Evolutionary conservation across 2,329 filamentous ascomycete species (phyloP).

Genomic region (Zymoseptoria passerinii): DNA sequence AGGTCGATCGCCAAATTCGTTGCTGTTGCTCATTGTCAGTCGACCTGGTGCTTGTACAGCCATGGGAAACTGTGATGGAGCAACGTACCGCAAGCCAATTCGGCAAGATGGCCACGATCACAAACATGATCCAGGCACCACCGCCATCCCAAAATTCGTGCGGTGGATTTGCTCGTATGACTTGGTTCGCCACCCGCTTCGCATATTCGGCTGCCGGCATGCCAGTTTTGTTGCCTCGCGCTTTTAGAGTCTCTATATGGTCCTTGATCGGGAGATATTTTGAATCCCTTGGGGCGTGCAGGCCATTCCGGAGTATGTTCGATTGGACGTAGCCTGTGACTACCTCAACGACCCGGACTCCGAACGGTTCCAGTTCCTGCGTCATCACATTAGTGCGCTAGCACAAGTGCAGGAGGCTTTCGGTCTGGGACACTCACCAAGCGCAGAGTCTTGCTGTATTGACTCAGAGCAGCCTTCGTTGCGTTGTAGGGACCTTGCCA

Average conservation of each 20-base stretch:
- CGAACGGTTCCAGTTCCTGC: conserved; percentile 1
- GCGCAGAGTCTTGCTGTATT: conserved; percentile 3
- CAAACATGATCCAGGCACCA: neutral
- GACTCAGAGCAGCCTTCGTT: conserved; percentile 4
- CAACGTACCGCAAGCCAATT: too few relatives aligned
- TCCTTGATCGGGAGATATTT: neutral
- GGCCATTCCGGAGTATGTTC: neutral
- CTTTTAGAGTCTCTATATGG: neutral
- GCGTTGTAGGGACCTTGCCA: conserved; percentile 6
- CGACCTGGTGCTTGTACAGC: too few relatives aligned
- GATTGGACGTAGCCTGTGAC: neutral
- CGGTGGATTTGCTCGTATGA: neutral
- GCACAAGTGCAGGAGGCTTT: neutral
- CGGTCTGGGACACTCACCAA: neutral
- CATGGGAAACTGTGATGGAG: too few relatives aligned
- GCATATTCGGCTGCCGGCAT: neutral
- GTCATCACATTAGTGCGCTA: too few relatives aligned
- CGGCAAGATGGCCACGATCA: too few relatives aligned
- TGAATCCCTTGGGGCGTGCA: neutral
- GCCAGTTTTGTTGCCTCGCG: neutral
- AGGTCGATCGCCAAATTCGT: too few relatives aligned
- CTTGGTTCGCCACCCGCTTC: neutral
- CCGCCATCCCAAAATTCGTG: conserved; percentile 1
- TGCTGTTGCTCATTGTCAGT: too few relatives aligned
- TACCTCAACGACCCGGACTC: neutral